These are phyloP conservation scores for Tuber calosporum DNA, from an alignment of 495 filamentous ascomycete genomes.

Conservation along the genomic window DNA sequence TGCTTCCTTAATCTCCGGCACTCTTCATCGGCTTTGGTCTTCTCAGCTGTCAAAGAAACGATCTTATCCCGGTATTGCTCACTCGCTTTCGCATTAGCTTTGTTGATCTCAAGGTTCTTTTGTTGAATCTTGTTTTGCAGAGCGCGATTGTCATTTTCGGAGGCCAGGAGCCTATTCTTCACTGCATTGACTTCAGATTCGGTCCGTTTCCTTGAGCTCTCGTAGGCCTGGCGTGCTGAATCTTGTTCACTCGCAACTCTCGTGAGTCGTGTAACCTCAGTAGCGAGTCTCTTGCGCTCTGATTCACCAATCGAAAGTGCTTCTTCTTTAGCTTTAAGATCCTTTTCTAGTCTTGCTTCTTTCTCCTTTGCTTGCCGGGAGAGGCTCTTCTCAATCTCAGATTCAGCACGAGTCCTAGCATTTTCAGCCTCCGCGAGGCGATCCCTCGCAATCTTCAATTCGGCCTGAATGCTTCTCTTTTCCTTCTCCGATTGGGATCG, in stretches of 20 bases:
- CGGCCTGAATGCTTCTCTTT: constrained; percentile 78
- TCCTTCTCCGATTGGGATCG: constrained; percentile 70
- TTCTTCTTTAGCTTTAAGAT: constrained; percentile 64
- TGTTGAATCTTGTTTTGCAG: constrained; percentile 94
- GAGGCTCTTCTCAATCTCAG: constrained; percentile 69
- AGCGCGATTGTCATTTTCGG: constrained; percentile 94
- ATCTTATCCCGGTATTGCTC: constrained; percentile 79
- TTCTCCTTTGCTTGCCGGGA: constrained; percentile 73
- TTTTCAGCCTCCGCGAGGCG: constrained; percentile 77
- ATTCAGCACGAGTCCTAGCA: constrained; percentile 72
- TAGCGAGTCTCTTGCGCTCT: constrained; percentile 65
- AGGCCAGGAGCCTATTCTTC: constrained; percentile 82
- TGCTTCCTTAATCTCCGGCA: constrained; percentile 73
- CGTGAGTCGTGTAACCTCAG: constrained; percentile 71
- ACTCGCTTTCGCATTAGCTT: constrained; percentile 76
- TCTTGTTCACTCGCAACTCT: constrained; percentile 83
- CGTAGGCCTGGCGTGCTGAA: constrained; percentile 69
- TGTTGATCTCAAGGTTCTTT: constrained; percentile 92
- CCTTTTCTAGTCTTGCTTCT: constrained; percentile 65
- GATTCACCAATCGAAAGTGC: constrained; percentile 66
- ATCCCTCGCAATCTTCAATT: constrained; percentile 73
- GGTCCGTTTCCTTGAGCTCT: constrained; percentile 50
- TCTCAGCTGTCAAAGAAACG: constrained; percentile 70
- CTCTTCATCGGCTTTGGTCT: constrained; percentile 74
- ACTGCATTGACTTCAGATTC: constrained; percentile 89